phyloP scores from a whole-genome alignment of 495 filamentous ascomycete species.

The Lophiotrema nucula region DNA sequence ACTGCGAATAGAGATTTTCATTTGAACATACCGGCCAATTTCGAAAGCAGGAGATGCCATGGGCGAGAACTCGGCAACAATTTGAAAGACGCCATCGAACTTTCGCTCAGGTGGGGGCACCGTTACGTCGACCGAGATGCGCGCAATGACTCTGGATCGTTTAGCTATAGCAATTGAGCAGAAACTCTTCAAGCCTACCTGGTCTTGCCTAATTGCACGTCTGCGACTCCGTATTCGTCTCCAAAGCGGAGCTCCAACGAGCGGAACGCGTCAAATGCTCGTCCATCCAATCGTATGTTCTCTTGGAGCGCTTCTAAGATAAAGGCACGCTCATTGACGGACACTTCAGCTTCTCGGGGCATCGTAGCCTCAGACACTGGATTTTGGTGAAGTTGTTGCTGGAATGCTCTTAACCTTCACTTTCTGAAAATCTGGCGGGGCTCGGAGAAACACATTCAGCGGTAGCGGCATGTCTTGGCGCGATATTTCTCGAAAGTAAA shows the following conservation, averaged over 20 bases:
- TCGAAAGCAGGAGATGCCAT: constrained; percentile 92
- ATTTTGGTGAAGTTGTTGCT: constrained; percentile 9
- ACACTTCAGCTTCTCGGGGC: constrained; percentile 76
- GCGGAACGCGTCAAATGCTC: constrained; percentile 74
- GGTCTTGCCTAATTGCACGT: constrained; percentile 87
- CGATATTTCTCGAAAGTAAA: background rate
- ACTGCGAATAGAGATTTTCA: no score
- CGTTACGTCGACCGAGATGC: constrained; percentile 83
- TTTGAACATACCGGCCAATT: constrained; percentile 68
- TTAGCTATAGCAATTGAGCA: no score
- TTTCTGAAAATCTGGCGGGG: constrained; percentile 23
- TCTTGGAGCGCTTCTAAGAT: constrained; percentile 55
- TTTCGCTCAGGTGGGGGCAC: constrained; percentile 82
- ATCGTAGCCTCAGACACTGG: constrained; percentile 48
- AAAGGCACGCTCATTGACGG: constrained; percentile 46
- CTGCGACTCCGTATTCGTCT: constrained; percentile 85
- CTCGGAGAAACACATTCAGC: constrained; percentile 9
- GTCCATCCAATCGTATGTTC: constrained; percentile 77
- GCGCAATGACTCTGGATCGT: constrained; percentile 79
- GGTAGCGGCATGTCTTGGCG: constrained; percentile 8
- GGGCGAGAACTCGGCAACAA: constrained; percentile 84
- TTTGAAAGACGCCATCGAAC: constrained; percentile 91
- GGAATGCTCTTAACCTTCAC: no score
- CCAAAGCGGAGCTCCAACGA: constrained; percentile 76
- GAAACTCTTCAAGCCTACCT: no score